These are phyloP conservation scores for Filobasidium floriforme DNA, from an alignment of 768 basidiomycete species.

Conservation along the genomic window DNA sequence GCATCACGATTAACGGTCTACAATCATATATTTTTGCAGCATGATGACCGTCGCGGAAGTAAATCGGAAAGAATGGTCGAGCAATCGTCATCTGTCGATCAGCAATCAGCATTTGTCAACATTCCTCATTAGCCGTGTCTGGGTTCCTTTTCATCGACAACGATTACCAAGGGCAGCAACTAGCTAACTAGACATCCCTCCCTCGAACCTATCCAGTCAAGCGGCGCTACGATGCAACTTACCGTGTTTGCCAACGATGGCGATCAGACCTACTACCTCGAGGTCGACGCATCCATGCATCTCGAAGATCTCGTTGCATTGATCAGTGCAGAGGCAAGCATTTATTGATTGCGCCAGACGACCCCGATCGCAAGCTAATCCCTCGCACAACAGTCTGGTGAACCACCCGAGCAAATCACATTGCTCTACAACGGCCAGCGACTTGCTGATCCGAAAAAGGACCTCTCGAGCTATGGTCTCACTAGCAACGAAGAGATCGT, in stretches of 20 bases:
- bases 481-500: constrained; percentile 32
- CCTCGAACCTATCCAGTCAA: not conserved
- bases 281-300: constrained; percentile 84
- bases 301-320: constrained; percentile 87
- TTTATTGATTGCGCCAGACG: not conserved
- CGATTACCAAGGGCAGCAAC: too few species aligned
- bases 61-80: not conserved
- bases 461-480: constrained; percentile 37
- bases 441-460: constrained; percentile 28
- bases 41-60: too few species aligned
- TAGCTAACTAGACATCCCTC: too few species aligned
- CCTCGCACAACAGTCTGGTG: constrained; percentile 7
- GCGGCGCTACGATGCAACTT: constrained; percentile 36
- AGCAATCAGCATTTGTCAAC: not conserved
- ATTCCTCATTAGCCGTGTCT: too few species aligned
- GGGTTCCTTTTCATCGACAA: too few species aligned
- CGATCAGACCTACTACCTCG: constrained; percentile 50
- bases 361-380: not conserved
- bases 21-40: too few species aligned
- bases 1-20: too few species aligned
- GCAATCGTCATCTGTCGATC: not conserved
- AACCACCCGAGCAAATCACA: constrained; percentile 25
- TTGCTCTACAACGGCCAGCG: constrained; percentile 32
- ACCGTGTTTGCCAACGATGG: constrained; percentile 47
- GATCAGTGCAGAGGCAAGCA: constrained; percentile 83